phyloP scores from a whole-genome alignment of 116 monocot species.

The Trichopus zeylanicus region DNA sequence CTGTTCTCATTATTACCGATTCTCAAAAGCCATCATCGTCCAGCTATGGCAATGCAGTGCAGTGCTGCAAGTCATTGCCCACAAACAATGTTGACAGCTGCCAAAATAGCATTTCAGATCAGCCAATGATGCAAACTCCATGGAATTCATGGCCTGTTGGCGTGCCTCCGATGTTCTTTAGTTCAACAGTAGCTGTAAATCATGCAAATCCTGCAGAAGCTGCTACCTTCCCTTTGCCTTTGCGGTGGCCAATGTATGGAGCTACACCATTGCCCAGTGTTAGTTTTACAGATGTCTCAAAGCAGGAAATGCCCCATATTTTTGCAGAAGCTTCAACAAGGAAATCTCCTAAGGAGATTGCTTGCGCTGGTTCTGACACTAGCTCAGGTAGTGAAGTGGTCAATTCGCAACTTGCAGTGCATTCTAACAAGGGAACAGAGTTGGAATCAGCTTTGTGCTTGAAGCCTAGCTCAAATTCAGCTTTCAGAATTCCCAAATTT shows the following conservation, averaged over 20 bases:
- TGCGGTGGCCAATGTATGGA: background rate
- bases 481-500: slow-evolving; percentile 2
- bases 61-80: background rate
- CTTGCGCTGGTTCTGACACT: background rate
- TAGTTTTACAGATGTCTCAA: background rate
- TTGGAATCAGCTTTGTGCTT: background rate
- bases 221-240: background rate
- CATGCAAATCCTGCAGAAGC: background rate
- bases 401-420: slow-evolving; percentile 17
- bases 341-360: background rate
- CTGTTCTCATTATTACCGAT: slow-evolving; percentile 17
- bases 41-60: background rate
- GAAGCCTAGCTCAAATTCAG: background rate
- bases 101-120: background rate
- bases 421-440: background rate
- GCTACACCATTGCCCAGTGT: background rate
- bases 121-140: background rate
- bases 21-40: background rate
- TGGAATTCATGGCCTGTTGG: background rate
- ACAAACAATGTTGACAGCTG: background rate
- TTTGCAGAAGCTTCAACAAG: background rate
- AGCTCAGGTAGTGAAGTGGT: slow-evolving; percentile 9
- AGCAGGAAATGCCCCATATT: too few relatives aligned
- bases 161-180: background rate
- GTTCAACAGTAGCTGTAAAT: background rate